A percentile compares a stretch with the other conserved stretches of the same genome.
Evolutionary conservation across 768 basidiomycete species (phyloP).

Genomic region (Lentinus tigrinus): DNA sequence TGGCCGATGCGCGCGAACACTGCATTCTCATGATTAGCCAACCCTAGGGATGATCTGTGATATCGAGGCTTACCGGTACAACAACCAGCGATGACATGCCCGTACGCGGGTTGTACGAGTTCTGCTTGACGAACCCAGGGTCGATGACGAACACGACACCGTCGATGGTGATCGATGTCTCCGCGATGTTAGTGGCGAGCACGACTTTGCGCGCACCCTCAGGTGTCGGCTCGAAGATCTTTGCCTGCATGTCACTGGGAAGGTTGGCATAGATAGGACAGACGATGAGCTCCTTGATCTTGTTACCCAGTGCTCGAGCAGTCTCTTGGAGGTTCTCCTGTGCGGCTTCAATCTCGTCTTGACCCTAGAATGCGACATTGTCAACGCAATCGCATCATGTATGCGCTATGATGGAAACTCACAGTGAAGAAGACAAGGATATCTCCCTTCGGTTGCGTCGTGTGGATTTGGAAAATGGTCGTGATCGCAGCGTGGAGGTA

Average conservation of each 20-base stretch:
- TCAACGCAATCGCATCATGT: not conserved
- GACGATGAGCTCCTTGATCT: constrained; percentile 89
- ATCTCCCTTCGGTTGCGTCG: constrained; percentile 96
- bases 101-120: constrained; percentile 96
- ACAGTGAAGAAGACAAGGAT: constrained; percentile 97
- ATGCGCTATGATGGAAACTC: constrained; percentile 26
- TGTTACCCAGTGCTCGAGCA: constrained; percentile 90
- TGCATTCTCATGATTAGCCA: constrained; percentile 27
- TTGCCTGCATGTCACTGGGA: constrained; percentile 99
- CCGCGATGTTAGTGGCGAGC: constrained; percentile 98
- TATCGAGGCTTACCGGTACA: constrained; percentile 69
- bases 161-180: constrained; percentile 98
- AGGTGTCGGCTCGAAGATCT: constrained; percentile 99
- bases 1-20: constrained; percentile 97
- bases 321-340: constrained; percentile 97
- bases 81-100: constrained; percentile 98
- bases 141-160: constrained; percentile 99
- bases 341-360: constrained; percentile 98
- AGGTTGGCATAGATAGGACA: constrained; percentile 99
- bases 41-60: not conserved
- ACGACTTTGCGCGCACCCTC: constrained; percentile 97
- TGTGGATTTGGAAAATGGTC: constrained; percentile 98
- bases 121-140: constrained; percentile 99
- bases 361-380: constrained; percentile 57
- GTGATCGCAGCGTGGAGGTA: constrained; percentile 98